Evolutionary conservation across 2,329 filamentous ascomycete species (phyloP).

Genomic region (Colletotrichum truncatum): DNA sequence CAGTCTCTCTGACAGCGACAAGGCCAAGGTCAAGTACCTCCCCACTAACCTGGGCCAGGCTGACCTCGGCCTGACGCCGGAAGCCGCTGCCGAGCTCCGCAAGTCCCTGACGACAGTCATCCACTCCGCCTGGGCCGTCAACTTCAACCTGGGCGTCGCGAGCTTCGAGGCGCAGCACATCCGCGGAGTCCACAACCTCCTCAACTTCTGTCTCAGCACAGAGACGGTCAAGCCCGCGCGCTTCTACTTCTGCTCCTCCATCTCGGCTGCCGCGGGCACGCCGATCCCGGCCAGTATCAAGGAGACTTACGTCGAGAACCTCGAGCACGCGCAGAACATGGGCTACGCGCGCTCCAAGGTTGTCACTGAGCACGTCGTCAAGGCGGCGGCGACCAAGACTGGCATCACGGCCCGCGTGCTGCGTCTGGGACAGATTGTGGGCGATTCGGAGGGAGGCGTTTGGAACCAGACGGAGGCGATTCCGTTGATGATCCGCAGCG

Average conservation of each 20-base stretch:
- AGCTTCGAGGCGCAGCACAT: slow-evolving; percentile 59
- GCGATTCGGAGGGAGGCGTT: slow-evolving; percentile 52
- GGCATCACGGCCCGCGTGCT: slow-evolving; percentile 46
- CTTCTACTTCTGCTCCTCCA: slow-evolving; percentile 55
- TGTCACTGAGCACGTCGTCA: slow-evolving; percentile 56
- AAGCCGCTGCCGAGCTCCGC: slow-evolving; percentile 38
- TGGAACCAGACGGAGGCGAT: slow-evolving; percentile 61
- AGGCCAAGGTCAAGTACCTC: slow-evolving; percentile 46
- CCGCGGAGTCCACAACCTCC: slow-evolving; percentile 53
- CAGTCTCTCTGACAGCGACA: slow-evolving; percentile 43
- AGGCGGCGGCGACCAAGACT: slow-evolving; percentile 38
- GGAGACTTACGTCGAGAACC: slow-evolving; percentile 46
- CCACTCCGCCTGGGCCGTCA: slow-evolving; percentile 63
- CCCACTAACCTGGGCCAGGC: slow-evolving; percentile 50
- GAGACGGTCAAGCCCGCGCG: slow-evolving; percentile 43
- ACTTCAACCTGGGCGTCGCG: slow-evolving; percentile 59
- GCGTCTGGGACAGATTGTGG: slow-evolving; percentile 55
- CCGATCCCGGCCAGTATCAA: slow-evolving; percentile 44
- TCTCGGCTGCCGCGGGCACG: slow-evolving; percentile 50
- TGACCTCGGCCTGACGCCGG: slow-evolving; percentile 47
- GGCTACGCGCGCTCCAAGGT: slow-evolving; percentile 61
- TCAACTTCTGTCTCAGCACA: slow-evolving; percentile 48
- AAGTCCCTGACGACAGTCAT: slow-evolving; percentile 51
- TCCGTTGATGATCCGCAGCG: slow-evolving; percentile 57
- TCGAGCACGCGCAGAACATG: slow-evolving; percentile 54